These are phyloP conservation scores for Primulina huaijiensis DNA, from an alignment of 257 asterid species.

Conservation along the genomic window DNA sequence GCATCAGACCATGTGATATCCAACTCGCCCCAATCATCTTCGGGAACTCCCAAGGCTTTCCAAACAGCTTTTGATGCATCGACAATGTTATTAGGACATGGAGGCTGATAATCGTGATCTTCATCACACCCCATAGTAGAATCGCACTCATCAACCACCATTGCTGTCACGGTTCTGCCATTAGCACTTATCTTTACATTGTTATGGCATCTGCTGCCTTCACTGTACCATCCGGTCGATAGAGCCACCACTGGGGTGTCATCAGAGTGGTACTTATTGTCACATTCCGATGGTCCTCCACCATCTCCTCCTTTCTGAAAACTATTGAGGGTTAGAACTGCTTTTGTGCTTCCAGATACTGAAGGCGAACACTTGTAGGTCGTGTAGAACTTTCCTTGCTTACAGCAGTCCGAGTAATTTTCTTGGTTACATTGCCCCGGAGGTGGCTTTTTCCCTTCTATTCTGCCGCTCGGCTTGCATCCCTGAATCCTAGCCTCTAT, in stretches of 20 bases:
- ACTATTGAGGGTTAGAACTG: constrained; percentile 41
- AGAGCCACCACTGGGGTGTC: constrained; percentile 37
- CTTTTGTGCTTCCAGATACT: constrained; percentile 29
- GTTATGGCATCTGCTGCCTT: constrained; percentile 32
- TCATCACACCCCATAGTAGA: constrained; percentile 47
- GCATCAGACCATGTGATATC: constrained; percentile 46
- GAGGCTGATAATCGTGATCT: constrained; percentile 48
- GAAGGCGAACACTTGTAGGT: constrained; percentile 43
- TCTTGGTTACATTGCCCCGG: constrained; percentile 43
- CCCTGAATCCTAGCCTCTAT: constrained; percentile 22
- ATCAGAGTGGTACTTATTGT: constrained; percentile 39
- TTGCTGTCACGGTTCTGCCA: constrained; percentile 34
- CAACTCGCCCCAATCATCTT: constrained; percentile 36
- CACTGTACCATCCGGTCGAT: constrained; percentile 46
- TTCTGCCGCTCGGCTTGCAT: constrained; percentile 41
- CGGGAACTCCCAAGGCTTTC: constrained; percentile 37
- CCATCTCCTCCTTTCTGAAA: constrained; percentile 49
- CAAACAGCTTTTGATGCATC: constrained; percentile 50
- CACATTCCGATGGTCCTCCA: constrained; percentile 42
- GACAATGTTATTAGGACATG: constrained; percentile 46
- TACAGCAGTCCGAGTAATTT: constrained; percentile 37
- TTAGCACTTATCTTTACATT: constrained; percentile 29
- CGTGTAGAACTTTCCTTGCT: constrained; percentile 30
- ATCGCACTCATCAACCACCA: constrained; percentile 50
- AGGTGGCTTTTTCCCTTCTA: constrained; percentile 36